Evolutionary conservation across 768 basidiomycete genomes (phyloP), one percentile per base, ranked within the genome.

Genomic region (Lentinula edodes): DNA sequence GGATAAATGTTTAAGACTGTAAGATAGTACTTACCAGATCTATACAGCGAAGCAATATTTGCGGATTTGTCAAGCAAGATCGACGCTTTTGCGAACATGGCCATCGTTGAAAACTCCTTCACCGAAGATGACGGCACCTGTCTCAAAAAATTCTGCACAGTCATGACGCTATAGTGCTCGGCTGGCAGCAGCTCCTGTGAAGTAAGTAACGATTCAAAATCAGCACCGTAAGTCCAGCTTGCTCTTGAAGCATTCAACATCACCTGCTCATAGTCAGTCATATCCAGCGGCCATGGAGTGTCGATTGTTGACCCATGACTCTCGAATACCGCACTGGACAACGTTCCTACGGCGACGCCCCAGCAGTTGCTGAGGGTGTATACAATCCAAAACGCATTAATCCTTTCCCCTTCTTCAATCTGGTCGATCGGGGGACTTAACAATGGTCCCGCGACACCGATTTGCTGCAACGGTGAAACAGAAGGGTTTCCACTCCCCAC

Each of bases 331-430:
- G 39, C n/a, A 34, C 61, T 58, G 2, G 61, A 51, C 9, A 55
- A 52, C 15, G 52, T 36, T 7, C 68, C 64, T 43, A 75, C 72
- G 6, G 71, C 69, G 41, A 78, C 69, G 2, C 70, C 71, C 18
- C 72, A 70, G 4, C 66, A 69, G 10, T 75, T 71, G 10, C 73
- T 64, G 48, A 77, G 63, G 10, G 70, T 66, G 65, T 74, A 76
- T 0, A 73, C 73, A 18, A 70, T 70, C 78, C 78, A 80, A 63
- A 80, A 79, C 1, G 71, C 73, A 50, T 75, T 72, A 50, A 79
- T 78, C 15, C 78, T 73, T 59, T 79, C 78, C 16, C 76, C 78
- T 28, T 63, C 62, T 23, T 63, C 62, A 32, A 63, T 53, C 16
- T 52, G 51, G 32, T 63, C 58, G 34, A 7, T 28, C 4, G 61